A percentile compares a stretch with the other conserved stretches of the same genome.
Evolutionary conservation across 2,329 filamentous ascomycete species (phyloP).

Genomic region (Fusarium sp.): DNA sequence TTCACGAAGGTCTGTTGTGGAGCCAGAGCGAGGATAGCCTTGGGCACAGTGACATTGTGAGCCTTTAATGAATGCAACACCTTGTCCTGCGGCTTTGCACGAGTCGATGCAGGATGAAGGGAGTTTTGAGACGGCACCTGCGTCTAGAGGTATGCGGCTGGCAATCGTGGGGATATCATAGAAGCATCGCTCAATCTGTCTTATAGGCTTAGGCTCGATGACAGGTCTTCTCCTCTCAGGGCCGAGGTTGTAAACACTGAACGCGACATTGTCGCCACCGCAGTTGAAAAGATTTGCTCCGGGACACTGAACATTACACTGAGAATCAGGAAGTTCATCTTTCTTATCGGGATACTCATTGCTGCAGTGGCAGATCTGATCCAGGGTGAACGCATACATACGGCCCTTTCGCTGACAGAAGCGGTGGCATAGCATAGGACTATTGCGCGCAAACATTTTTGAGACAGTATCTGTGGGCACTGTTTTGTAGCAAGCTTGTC

Average conservation of each 20-base stretch:
- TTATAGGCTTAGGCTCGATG: not conserved
- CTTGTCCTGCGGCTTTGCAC: not conserved
- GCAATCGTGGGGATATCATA: not conserved
- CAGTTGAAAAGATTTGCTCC: not conserved
- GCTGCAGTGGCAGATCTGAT: not conserved
- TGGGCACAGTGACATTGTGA: not conserved
- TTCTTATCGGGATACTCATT: rapidly evolving
- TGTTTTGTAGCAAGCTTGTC: not conserved
- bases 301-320: not conserved
- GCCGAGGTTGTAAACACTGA: not conserved
- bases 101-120: not conserved
- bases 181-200: not conserved
- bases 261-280: not conserved
- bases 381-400: not conserved
- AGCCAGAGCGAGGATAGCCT: not conserved
- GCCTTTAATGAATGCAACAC: not conserved
- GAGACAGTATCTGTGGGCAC: not conserved
- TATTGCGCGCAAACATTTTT: not conserved
- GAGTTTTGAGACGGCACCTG: rapidly evolving
- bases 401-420: not conserved
- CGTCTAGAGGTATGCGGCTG: not conserved
- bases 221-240: rapidly evolving
- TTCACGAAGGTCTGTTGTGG: not conserved
- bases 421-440: not conserved
- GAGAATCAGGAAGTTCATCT: not conserved